Conservation (phyloP, 2,329 filamentous ascomycete genomes). For the Aspergillus sclerotialis region DNA sequence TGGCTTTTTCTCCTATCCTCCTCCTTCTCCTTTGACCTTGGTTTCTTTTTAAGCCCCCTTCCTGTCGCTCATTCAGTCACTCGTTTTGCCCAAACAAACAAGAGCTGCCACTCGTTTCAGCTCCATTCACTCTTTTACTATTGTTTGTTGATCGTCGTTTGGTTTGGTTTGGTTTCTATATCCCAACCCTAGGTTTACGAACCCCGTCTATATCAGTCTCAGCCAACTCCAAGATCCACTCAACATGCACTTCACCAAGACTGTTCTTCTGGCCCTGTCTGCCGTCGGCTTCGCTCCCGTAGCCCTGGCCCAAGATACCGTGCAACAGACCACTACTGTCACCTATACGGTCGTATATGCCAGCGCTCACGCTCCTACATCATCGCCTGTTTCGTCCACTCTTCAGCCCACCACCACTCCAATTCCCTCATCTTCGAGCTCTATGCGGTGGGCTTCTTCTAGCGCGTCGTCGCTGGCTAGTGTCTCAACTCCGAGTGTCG, state of each 20-base stretch:
- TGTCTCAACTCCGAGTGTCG: too few relatives aligned
- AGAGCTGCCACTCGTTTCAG: conserved; percentile 29
- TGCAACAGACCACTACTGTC: conserved; percentile 15
- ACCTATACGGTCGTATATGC: conserved; percentile 20
- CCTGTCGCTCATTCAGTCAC: conserved; percentile 7
- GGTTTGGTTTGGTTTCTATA: too few relatives aligned
- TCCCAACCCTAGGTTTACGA: too few relatives aligned
- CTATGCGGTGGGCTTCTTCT: too few relatives aligned
- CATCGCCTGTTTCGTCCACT: conserved; percentile 3
- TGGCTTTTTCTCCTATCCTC: background rate
- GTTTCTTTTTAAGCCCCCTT: conserved; percentile 9
- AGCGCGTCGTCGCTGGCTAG: too few relatives aligned
- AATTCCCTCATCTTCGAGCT: conserved; percentile 5
- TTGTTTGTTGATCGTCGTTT: too few relatives aligned
- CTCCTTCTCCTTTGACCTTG: conserved; percentile 1
- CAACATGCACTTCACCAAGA: conserved; percentile 29
- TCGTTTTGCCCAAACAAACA: conserved; percentile 8
- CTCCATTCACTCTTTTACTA: conserved; percentile 28
- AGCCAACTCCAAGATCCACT: conserved; percentile 7
- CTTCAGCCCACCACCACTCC: conserved; percentile 6
- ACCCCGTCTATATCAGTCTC: background rate
- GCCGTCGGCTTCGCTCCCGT: conserved; percentile 21
- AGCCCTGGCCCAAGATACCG: conserved; percentile 17
- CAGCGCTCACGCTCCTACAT: background rate
- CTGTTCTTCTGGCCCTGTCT: conserved; percentile 19